Conservation (phyloP, 202 grass and related monocot genomes). For the Zoysia matrella region DNA sequence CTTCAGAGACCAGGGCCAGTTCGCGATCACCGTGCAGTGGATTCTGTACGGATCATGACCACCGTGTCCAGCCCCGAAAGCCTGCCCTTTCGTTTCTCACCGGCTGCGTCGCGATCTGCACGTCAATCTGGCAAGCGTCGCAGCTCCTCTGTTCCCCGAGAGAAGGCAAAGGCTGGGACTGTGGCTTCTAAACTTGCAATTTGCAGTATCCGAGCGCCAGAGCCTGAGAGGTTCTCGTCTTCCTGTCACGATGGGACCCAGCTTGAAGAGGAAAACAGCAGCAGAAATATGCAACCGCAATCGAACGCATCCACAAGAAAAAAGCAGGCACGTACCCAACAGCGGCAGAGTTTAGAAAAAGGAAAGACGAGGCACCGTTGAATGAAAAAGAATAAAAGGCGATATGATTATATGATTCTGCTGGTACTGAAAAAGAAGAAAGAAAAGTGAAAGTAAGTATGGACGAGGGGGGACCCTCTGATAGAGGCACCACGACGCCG, state of each 20-base stretch:
- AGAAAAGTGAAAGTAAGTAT: background rate
- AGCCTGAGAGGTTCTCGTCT: too few relatives aligned
- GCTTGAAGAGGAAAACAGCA: too few relatives aligned
- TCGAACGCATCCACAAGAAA: background rate
- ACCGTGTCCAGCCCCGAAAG: background rate
- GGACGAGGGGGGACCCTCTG: background rate
- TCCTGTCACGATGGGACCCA: too few relatives aligned
- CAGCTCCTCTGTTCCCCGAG: background rate
- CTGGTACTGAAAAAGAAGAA: background rate
- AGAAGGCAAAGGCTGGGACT: background rate
- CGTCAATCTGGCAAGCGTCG: background rate
- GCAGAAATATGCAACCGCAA: background rate
- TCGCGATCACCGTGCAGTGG: background rate
- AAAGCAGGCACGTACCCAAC: background rate
- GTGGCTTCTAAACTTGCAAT: too few relatives aligned
- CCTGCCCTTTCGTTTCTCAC: background rate
- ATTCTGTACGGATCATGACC: background rate
- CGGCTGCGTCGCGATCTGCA: background rate
- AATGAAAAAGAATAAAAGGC: background rate
- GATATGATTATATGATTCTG: background rate
- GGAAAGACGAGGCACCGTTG: background rate
- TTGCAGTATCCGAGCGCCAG: too few relatives aligned
- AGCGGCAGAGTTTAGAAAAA: conserved; percentile 7
- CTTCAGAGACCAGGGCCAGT: background rate
- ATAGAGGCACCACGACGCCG: background rate